A percentile compares a stretch with the other conserved stretches of the same genome.
Evolutionary conservation across 805 yeast species (phyloP).

Genomic region (Kodamaea lidongshanica): DNA sequence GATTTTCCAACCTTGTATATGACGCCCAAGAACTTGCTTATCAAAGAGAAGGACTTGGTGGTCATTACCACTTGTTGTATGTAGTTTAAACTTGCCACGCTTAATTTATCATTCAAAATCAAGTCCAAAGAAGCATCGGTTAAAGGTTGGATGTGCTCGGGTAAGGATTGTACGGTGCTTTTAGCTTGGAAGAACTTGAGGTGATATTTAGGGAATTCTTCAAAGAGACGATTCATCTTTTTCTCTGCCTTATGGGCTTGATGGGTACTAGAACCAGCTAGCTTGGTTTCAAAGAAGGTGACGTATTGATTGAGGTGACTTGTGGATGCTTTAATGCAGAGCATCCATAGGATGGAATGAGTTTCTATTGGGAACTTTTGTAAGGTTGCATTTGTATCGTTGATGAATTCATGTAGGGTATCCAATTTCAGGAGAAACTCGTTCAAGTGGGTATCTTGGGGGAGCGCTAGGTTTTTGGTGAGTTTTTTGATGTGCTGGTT

Average conservation of each 20-base stretch:
- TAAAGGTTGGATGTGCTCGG: conserved; percentile 5
- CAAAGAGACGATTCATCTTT: conserved; percentile 5
- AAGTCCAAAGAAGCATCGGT: conserved; percentile 11
- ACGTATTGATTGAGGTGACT: conserved; percentile 7
- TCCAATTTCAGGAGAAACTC: conserved; percentile 13
- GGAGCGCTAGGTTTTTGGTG: not conserved
- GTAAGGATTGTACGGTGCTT: conserved; percentile 3
- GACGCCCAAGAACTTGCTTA: conserved; percentile 13
- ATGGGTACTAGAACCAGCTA: conserved; percentile 2
- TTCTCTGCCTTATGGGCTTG: conserved; percentile 4
- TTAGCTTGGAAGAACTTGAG: conserved; percentile 2
- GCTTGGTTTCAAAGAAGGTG: conserved; percentile 5
- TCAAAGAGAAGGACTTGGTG: conserved; percentile 11
- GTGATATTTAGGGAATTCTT: conserved; percentile 3
- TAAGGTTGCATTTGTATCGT: conserved; percentile 11
- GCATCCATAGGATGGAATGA: conserved; percentile 20
- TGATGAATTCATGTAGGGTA: conserved; percentile 15
- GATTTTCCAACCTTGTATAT: conserved; percentile 17
- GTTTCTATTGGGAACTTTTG: conserved; percentile 7
- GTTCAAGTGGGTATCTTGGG: conserved; percentile 1
- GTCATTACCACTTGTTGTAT: conserved; percentile 6
- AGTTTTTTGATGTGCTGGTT: conserved; percentile 1
- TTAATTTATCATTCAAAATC: conserved; percentile 8
- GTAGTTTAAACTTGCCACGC: conserved; percentile 1
- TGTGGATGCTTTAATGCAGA: conserved; percentile 6